Percentiles rank a stretch among this genome's conserved stretches.
Conservation (phyloP, 2,329 filamentous ascomycete genomes). For the Cytospora piceicola region DNA sequence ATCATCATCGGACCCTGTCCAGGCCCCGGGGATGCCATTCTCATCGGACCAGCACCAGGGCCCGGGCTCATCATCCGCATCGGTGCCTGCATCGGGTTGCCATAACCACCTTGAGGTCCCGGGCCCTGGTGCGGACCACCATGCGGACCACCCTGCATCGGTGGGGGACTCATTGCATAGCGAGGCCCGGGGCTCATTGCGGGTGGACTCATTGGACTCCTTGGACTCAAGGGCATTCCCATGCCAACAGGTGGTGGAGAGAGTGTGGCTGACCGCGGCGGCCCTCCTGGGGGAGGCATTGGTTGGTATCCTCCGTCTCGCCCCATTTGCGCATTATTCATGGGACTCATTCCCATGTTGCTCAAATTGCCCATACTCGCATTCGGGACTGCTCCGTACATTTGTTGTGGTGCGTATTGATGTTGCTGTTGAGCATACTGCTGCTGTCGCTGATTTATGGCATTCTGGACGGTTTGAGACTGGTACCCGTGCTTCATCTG, state of each 20-base stretch:
- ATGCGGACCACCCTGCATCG: constrained; percentile 10
- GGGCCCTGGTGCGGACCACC: constrained; percentile 20
- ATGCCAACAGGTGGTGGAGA: constrained; percentile 28
- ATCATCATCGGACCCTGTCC: constrained; percentile 24
- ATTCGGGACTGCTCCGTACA: constrained; percentile 38
- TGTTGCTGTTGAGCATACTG: constrained; percentile 42
- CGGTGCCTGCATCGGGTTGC: constrained; percentile 21
- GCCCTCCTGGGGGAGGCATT: constrained; percentile 7
- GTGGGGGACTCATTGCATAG: constrained; percentile 30
- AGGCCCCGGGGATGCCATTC: constrained; percentile 28
- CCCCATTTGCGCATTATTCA: constrained; percentile 31
- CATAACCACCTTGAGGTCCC: constrained; percentile 23
- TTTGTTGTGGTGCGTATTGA: constrained; percentile 39
- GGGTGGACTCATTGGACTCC: constrained; percentile 24
- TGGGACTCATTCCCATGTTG: constrained; percentile 36
- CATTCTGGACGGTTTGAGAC: constrained; percentile 72
- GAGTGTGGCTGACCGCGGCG: constrained; percentile 26
- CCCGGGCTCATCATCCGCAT: constrained; percentile 28
- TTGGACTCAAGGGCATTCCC: constrained; percentile 23
- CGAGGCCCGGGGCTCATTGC: constrained; percentile 28
- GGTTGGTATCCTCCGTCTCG: constrained; percentile 30
- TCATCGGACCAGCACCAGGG: constrained; percentile 22
- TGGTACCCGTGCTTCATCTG: constrained; percentile 71
- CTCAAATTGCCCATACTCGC: constrained; percentile 39
- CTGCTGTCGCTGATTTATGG: constrained; percentile 67